Evolutionary conservation across 495 filamentous ascomycete species (phyloP).

Genomic region (Talaromyces borbonicus): DNA sequence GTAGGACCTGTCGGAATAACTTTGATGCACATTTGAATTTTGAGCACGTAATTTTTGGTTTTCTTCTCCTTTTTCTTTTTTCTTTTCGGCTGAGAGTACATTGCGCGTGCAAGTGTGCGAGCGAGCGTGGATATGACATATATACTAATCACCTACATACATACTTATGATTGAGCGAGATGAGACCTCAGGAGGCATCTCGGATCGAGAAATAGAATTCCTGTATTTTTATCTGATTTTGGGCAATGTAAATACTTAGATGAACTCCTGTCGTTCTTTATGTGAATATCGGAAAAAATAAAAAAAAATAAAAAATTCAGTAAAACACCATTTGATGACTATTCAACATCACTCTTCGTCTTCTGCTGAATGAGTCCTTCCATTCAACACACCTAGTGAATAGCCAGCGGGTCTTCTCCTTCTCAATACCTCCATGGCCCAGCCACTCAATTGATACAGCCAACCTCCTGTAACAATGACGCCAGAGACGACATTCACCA

Average conservation of each 20-base stretch:
- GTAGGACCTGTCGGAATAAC: background rate
- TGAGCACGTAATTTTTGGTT: background rate
- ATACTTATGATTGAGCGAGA: too few relatives aligned
- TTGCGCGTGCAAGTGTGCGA: too few relatives aligned
- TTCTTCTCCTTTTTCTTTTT: background rate
- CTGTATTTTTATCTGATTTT: too few relatives aligned
- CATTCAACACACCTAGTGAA: slow-evolving; percentile 50
- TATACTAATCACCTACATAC: slow-evolving; percentile 1
- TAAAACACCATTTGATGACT: background rate
- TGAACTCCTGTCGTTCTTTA: background rate
- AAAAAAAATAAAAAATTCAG: background rate
- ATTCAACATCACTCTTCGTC: slow-evolving; percentile 4
- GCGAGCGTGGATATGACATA: too few relatives aligned
- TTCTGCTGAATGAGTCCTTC: slow-evolving; percentile 34
- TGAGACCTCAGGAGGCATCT: too few relatives aligned
- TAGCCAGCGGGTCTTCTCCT: slow-evolving; percentile 31
- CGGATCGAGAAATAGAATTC: background rate
- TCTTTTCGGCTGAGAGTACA: too few relatives aligned
- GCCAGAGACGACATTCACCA: slow-evolving; percentile 57
- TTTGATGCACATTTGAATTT: background rate
- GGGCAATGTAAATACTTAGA: background rate
- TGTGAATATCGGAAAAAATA: background rate
- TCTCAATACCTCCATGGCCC: slow-evolving; percentile 36
- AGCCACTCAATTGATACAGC: slow-evolving; percentile 50
- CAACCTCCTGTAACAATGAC: slow-evolving; percentile 55